Percentiles rank a stretch among this genome's conserved stretches.
phyloP scores from a whole-genome alignment of 371 early-diverging fungal species.

The Mortierella sp. region DNA sequence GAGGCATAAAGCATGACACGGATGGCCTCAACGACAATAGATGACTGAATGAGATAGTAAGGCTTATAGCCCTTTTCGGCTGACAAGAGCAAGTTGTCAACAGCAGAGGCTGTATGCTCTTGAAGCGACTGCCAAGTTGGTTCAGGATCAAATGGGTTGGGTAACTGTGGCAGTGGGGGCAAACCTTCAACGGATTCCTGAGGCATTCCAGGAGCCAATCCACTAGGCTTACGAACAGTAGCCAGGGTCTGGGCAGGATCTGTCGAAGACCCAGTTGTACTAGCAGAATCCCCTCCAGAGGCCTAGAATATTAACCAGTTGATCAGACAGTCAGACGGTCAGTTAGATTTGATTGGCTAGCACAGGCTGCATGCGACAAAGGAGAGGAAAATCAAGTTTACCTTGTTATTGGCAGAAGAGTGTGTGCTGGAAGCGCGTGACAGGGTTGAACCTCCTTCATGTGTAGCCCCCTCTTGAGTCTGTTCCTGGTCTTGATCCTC shows the following conservation, averaged over 20 bases:
- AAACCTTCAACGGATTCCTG: conserved; percentile 50
- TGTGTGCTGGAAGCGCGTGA: conserved; percentile 51
- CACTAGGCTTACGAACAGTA: conserved; percentile 44
- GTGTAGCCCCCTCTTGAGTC: conserved; percentile 1
- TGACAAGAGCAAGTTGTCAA: conserved; percentile 75
- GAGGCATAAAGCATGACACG: conserved; percentile 87
- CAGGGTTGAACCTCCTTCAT: conserved; percentile 11
- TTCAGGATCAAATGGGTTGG: conserved; percentile 54
- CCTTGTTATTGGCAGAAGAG: conserved; percentile 42
- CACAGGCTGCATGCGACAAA: not conserved
- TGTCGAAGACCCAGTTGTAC: conserved; percentile 42
- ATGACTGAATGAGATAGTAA: conserved; percentile 67
- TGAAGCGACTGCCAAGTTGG: conserved; percentile 77
- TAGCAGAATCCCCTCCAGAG: conserved; percentile 28
- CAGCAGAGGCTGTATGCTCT: conserved; percentile 72
- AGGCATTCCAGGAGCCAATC: conserved; percentile 29
- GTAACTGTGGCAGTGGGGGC: conserved; percentile 41
- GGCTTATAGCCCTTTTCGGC: conserved; percentile 74
- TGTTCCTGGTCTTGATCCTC: conserved; percentile 41
- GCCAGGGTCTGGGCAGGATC: conserved; percentile 42
- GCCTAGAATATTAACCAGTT: conserved; percentile 19
- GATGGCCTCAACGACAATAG: conserved; percentile 80
- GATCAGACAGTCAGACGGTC: not conserved
- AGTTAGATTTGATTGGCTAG: conserved; percentile 8
- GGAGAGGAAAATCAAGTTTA: not conserved